Evolutionary conservation across 495 filamentous ascomycete genomes (phyloP).

Genomic region (Pyrenula aspistea): DNA sequence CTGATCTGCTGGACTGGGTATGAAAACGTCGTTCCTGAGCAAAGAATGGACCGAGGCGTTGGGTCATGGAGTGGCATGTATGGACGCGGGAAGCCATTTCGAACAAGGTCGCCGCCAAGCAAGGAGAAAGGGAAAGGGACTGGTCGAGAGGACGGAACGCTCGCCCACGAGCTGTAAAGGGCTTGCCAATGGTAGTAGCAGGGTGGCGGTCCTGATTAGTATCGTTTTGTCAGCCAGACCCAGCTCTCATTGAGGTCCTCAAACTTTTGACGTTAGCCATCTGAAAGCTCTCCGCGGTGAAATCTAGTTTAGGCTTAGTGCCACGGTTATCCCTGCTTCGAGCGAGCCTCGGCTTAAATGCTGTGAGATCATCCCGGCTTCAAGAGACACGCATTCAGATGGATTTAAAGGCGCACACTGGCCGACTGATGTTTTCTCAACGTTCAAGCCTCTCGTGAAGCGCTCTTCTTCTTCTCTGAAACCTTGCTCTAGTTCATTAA

Average conservation of each 20-base stretch:
- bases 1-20: slow-evolving; percentile 8
- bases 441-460: background rate
- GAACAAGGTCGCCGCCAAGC: background rate
- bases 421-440: background rate
- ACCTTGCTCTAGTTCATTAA: slow-evolving; percentile 4
- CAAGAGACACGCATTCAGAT: background rate
- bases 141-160: slow-evolving; percentile 15
- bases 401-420: background rate
- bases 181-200: background rate
- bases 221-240: too few relatives aligned
- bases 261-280: background rate
- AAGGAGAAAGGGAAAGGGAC: background rate
- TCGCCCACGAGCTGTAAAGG: background rate
- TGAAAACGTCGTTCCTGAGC: slow-evolving; percentile 10
- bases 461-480: slow-evolving; percentile 1
- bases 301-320: background rate
- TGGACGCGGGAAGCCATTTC: background rate
- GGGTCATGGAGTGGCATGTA: background rate
- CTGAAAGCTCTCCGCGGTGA: background rate
- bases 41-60: background rate
- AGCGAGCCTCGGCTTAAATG: slow-evolving; percentile 19
- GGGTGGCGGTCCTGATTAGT: background rate
- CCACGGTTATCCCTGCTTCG: slow-evolving; percentile 25
- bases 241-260: background rate
- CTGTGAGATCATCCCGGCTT: background rate